phyloP scores from a whole-genome alignment of 2,329 filamentous ascomycete species.

The Aureobasidium subglaciale region DNA sequence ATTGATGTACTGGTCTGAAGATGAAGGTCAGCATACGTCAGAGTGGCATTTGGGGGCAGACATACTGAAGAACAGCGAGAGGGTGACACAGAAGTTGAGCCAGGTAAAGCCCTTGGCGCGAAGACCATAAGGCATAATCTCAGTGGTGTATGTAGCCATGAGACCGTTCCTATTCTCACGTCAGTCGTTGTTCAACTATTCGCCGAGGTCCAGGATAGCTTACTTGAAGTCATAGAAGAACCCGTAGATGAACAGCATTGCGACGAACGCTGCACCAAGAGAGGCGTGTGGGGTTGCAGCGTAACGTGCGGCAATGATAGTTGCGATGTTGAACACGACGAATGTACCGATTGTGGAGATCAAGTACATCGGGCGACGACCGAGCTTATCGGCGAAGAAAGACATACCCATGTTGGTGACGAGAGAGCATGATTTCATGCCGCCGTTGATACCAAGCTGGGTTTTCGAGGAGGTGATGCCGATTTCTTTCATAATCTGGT shows the following conservation, averaged over 20 bases:
- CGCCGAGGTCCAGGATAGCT: constrained; percentile 22
- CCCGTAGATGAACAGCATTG: constrained; percentile 23
- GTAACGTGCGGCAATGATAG: background rate
- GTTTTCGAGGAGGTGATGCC: constrained; percentile 31
- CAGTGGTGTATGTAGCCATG: constrained; percentile 1
- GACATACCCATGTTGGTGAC: constrained; percentile 9
- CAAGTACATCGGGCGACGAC: background rate
- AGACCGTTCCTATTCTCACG: background rate
- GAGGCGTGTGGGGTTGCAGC: background rate
- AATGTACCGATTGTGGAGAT: constrained; percentile 1
- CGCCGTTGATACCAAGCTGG: constrained; percentile 35
- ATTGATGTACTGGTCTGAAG: constrained; percentile 27
- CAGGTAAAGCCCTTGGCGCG: constrained; percentile 1
- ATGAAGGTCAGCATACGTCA: background rate
- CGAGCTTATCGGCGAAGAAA: background rate
- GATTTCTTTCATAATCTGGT: constrained; percentile 29
- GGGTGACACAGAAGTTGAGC: constrained; percentile 4
- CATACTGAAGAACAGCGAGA: constrained; percentile 21
- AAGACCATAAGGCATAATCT: constrained; percentile 1
- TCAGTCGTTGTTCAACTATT: constrained; percentile 21
- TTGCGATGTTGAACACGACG: background rate
- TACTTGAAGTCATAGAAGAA: constrained; percentile 27
- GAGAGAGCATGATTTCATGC: constrained; percentile 16
- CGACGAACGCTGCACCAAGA: background rate
- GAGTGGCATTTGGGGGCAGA: background rate